Evolutionary conservation across 192 early-diverging fungal species (phyloP), one percentile per base, ranked within the genome.

Genomic region (Podila epigama): DNA sequence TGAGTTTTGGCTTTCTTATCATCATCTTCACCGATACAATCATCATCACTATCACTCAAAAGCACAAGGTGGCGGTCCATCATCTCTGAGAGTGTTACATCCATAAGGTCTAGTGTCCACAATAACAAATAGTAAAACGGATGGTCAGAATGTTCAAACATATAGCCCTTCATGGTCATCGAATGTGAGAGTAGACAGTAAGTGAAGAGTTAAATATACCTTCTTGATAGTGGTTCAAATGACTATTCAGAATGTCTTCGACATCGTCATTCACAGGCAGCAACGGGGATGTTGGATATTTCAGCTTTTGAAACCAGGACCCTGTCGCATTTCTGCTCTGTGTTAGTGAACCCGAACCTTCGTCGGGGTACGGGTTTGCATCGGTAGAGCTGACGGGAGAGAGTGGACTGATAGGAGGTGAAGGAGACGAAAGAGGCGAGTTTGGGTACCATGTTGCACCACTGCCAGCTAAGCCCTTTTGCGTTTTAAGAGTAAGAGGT

Each of bases 81-180:
- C 44, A 77, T 68, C 11, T 77, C 73, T 1, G 73, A 77, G 7
- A 77, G 22, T 11, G 73, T 77, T 15, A 64, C 36, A 37, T 77
- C 73, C 18, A 51, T n/a, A 29, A 77, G 65, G 31, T 77, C 73
- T 77, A 64, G 11, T 15, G 22, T n/a, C 18, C 31, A 20, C 5
- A 28, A 16, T 27, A 9, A 5, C 1, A 3, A 22, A 27, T 28
- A 35, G 5, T 3, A 52, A 57, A 32, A n/a, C 1, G 3, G 10
- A 32, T 7, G 29, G 0, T 27, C 22, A 55, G 22, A 9, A 0
- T 13, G 28, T 28, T 16, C 27, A 18, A 1, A 32, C 28, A 5
- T 3, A 37, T 32, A 37, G 32, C 13, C 4, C 34, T 5, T 34
- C 7, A 58, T 35, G 13, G 61, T 32, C 9, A 16, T n/a, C 27